Base-by-base conservation (phyloP, 2,329 filamentous ascomycete species). In the Calycina herbarum region DNA sequence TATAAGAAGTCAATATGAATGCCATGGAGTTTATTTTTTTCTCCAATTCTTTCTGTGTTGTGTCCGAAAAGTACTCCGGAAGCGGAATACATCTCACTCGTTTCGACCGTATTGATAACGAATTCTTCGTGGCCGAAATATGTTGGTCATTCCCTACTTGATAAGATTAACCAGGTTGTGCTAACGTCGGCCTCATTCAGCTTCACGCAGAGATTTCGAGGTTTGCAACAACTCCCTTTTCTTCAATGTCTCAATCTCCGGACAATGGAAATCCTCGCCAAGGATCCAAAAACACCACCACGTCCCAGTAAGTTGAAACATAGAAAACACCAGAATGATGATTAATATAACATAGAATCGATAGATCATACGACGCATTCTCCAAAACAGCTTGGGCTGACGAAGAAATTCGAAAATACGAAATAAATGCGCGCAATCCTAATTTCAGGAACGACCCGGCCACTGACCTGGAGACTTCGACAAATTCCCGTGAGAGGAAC, bases 211-310 rank as follows among this genome's bases (percentile, higher is more conserved):
- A 27, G 48, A 13, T 54, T 29, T n/a, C 48, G 48, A 54, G 48
- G 48, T 54, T 54, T 27, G 48, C 48, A 27, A 11, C 3, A 13
- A 15, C 48, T 24, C 48, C 48, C 4, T 54, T 54, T 54, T 13
- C 48, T 54, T 54, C 48, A 29, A 54, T 54, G 48, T 54, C 48
- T 54, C 48, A 54, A 54, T 54, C 48, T 24, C 48, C 48, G 20
- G 20, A 54, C 3, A 27, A 48, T 48, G 17, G 20, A 2, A 24
- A 54, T 27, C 10, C 8, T 13, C 38, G 38, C 38, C 38, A 40
- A 40, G 38, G 38, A 17, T 27, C 48, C 10, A 10, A 54, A 27
- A 24, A 54, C 20, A 24, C 13, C 20, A 54, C 48, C 48, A 11
- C 48, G 10, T 13, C 48, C 48, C 48, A 11, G 48, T 54, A 13